Base-by-base conservation (phyloP, 768 basidiomycete species). In the Boletus pseudopeckii region DNA sequence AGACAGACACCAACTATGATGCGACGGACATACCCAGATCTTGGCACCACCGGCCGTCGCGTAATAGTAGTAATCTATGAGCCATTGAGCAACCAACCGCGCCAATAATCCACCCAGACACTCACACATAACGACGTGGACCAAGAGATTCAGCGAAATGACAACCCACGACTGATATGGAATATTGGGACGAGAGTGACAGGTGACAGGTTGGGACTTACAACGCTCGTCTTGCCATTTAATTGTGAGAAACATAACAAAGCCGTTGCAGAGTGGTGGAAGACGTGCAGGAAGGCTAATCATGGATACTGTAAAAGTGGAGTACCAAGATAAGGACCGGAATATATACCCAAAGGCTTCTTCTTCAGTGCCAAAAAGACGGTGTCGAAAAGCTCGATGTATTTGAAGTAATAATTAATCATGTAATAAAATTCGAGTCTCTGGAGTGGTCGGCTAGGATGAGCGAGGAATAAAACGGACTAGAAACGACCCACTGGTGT, bases 401-500 rank as follows among this genome's bases (percentile, higher is more conserved):
- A 98, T 71, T 98, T 98, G 83, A 97, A 92, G 74, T 87, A 94
- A 76, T 98, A 99, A 78, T 99, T 99, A 78, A 98, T 79, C 80
- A 98, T 93, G 77, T 99, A 98, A 77, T 91, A 98, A 66, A 94
- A 88, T 75, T 98, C 90, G 71, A 98, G 78, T 69, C 81, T 83
- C 94, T 97, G 65, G 14, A 41, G 20, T 39, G 9, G 42, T 48
- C 28, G 30, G 5, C 17, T 50, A 56, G 32, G 47, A 45, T 45
- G 34, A 59, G 52, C 7, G 6, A 26, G n/a, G 18, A 45, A 52
- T 9, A n/a, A 26, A 5, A 45, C 6, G 38, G 44, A 54, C 42
- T 28, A 20, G 24, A 50, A 41, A 48, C 42, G 47, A 81, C 89
- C 66, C 64, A 96, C 95, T 59, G 85, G 77, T 39, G 96, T 95